Evolutionary conservation across 768 basidiomycete genomes (phyloP), one percentile per base, ranked within the genome.

Genomic region (Leccinum arenicola): DNA sequence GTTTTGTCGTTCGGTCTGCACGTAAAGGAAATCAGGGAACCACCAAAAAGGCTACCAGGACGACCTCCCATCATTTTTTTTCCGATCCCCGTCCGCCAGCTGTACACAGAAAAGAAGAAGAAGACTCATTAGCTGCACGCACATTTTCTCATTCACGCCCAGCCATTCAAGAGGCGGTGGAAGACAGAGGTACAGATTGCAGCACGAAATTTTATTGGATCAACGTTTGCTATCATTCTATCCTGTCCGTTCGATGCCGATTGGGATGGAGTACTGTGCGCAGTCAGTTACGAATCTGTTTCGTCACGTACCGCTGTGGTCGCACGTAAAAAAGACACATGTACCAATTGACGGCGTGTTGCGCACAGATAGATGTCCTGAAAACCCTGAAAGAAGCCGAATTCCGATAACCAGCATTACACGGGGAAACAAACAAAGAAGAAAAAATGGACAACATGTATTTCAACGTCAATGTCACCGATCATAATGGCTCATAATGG

Each of bases 21-120:
- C 69, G 69, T 70, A 69, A 69, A 57, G 25, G 52, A 27, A 55
- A 59, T 47, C 52, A 61, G 47, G 52, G 49, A 58, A 65, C 52
- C 33, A 33, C 8, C 54, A 38, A 55, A 40, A 1, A 36, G 62
- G 55, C 55, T 60, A 31, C 62, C 48, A 27, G 35, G 47, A n/a
- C 51, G 31, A 50, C 23, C 31, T 36, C 50, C 47, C 52, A 64
- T 66, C 64, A 64, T 52, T 31, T 7, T 35, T 35, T 31, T 31
- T 12, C 47, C 54, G 56, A 69, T 61, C 49, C 54, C 59, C 57
- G 62, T 52, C 17, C 51, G 25, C 45, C 33, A 50, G 47, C 7
- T 50, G 38, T 21, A 29, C 43, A 19, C 45, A 40, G 17, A 49
- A 43, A 57, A 54, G 51, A 66, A 55, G 57, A 36, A 50, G 47